A percentile compares a stretch with the other conserved stretches of the same genome.
Conservation (phyloP, 1,284 basidiomycete genomes). For the Anthracocystis panici-leucophaei region DNA sequence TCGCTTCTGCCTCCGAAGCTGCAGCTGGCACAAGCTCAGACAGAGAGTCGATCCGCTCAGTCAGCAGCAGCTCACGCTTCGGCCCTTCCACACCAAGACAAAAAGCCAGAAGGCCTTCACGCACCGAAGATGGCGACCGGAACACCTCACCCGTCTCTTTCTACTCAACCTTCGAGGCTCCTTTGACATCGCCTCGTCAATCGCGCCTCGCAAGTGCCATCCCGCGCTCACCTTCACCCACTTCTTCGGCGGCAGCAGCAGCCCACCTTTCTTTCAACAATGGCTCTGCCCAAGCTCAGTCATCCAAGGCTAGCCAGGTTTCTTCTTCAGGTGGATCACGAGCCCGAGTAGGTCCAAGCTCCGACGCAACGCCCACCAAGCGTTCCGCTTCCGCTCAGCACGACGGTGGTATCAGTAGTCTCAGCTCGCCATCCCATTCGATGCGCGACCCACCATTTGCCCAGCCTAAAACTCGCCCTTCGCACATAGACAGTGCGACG, state of each 20-base stretch:
- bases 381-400: slow-evolving; percentile 1
- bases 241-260: slow-evolving; percentile 5
- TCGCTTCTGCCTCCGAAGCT: slow-evolving; percentile 39
- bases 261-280: neutral
- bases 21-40: slow-evolving; percentile 14
- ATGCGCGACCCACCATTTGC: slow-evolving; percentile 5
- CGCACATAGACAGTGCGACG: neutral
- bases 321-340: neutral
- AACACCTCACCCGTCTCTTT: slow-evolving; percentile 42
- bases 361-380: slow-evolving; percentile 5
- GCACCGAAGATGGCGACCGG: slow-evolving; percentile 19
- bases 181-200: slow-evolving; percentile 21
- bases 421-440: neutral
- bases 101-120: slow-evolving; percentile 13
- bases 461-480: neutral
- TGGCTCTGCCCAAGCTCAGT: neutral
- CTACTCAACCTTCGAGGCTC: slow-evolving; percentile 33
- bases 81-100: slow-evolving; percentile 29
- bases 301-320: neutral
- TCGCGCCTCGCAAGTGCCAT: slow-evolving; percentile 27
- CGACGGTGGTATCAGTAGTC: neutral
- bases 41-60: slow-evolving; percentile 36
- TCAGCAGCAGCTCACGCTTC: slow-evolving; percentile 27
- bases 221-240: slow-evolving; percentile 4
- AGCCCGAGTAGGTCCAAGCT: neutral